Conservation (phyloP, 352 stramenopile genomes). For the Peronospora belbahrii region DNA sequence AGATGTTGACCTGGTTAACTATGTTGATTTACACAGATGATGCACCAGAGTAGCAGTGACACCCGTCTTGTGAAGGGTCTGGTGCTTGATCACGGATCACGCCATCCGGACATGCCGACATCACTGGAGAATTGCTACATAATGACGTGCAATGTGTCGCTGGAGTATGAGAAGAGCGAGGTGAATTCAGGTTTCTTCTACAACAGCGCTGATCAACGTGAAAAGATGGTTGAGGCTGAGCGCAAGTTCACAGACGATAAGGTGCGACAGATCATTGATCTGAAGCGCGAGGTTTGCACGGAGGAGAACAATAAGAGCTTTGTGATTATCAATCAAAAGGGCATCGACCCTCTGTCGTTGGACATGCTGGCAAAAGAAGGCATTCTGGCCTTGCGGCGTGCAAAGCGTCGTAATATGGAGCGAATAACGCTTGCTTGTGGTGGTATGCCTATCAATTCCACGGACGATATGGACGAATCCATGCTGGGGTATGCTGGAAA, state of each 20-base stretch:
- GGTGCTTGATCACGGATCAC: constrained; percentile 97
- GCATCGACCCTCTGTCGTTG: constrained; percentile 97
- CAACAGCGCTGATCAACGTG: constrained; percentile 95
- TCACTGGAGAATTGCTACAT: constrained; percentile 95
- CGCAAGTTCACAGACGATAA: constrained; percentile 95
- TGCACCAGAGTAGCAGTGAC: constrained; percentile 93
- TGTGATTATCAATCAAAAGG: constrained; percentile 99
- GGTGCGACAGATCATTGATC: constrained; percentile 95
- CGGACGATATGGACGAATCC: constrained; percentile 94
- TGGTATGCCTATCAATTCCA: constrained; percentile 96
- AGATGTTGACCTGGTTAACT: constrained; percentile 1
- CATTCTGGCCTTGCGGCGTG: constrained; percentile 95
- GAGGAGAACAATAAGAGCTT: constrained; percentile 95
- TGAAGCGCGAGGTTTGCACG: constrained; percentile 96
- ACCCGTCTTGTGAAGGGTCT: constrained; percentile 91
- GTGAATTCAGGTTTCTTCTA: constrained; percentile 98
- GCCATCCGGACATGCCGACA: constrained; percentile 98
- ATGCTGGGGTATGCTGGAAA: constrained; percentile 96
- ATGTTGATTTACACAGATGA: constrained; percentile 71
- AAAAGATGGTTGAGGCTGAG: constrained; percentile 95
- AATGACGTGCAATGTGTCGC: constrained; percentile 99
- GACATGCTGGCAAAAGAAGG: constrained; percentile 99
- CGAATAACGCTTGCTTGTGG: constrained; percentile 97
- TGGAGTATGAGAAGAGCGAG: constrained; percentile 99
- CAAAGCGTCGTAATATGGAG: constrained; percentile 99